Conservation (phyloP, 2,329 filamentous ascomycete genomes). For the Coniella vitis region DNA sequence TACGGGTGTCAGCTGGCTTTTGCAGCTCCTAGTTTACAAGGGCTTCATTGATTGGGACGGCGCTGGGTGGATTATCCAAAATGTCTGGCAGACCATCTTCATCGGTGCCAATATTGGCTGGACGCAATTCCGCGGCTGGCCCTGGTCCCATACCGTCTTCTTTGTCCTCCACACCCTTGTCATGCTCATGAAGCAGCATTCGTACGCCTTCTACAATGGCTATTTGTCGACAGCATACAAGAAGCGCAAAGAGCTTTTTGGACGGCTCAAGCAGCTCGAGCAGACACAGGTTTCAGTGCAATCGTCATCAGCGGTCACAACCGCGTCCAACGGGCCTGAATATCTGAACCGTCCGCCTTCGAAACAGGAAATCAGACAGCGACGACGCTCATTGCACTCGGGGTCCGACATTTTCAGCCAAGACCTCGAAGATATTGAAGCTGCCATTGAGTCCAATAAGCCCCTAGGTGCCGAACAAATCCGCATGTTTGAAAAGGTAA, state of each 20-base stretch:
- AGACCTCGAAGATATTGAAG: slow-evolving; percentile 54
- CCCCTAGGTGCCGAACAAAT: slow-evolving; percentile 58
- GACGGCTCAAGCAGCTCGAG: slow-evolving; percentile 51
- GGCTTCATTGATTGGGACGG: slow-evolving; percentile 61
- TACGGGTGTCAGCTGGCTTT: slow-evolving; percentile 57
- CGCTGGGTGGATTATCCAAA: slow-evolving; percentile 67
- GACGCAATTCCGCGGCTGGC: slow-evolving; percentile 67
- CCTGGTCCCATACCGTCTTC: slow-evolving; percentile 76
- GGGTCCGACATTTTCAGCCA: slow-evolving; percentile 22
- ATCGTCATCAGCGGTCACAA: slow-evolving; percentile 32
- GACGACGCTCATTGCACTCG: slow-evolving; percentile 32
- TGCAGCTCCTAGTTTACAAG: slow-evolving; percentile 55
- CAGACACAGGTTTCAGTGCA: slow-evolving; percentile 40
- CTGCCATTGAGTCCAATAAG: slow-evolving; percentile 53
- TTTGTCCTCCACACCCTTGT: slow-evolving; percentile 68
- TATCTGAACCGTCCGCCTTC: slow-evolving; percentile 37
- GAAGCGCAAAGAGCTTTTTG: slow-evolving; percentile 36
- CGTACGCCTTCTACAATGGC: slow-evolving; percentile 73
- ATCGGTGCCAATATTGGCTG: slow-evolving; percentile 56
- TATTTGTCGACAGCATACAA: slow-evolving; percentile 58
- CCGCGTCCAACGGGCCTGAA: slow-evolving; percentile 34
- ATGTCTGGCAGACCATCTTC: slow-evolving; percentile 63
- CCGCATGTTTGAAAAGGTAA: slow-evolving; percentile 54
- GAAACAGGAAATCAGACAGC: slow-evolving; percentile 32
- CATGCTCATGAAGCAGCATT: slow-evolving; percentile 80